Base-by-base conservation (phyloP, 768 basidiomycete genomes). In the Sarcomyxa edulis region DNA sequence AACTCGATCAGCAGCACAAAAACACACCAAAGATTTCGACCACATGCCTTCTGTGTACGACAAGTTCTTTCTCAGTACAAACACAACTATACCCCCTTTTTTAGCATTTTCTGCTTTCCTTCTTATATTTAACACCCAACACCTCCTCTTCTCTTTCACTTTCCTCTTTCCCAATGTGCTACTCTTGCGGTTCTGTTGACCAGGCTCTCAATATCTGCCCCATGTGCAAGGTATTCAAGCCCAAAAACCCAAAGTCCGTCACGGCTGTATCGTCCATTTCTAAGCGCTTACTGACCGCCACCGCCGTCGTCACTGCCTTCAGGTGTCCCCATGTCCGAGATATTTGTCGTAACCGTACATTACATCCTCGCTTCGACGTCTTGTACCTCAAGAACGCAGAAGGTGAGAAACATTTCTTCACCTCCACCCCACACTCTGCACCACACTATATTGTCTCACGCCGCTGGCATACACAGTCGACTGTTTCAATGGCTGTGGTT, bases 351-450 rank as follows among this genome's bases (percentile, higher is more conserved):
- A 89, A 90, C 60, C 74, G 83, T 48, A 60, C 70, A 15, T 60
- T 69, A 35, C 88, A 91, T 59, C 88, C 88, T 36, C 76, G 80
- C 48, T 74, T 78, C 57, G 85, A 89, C 54, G 77, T 90, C 43
- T 69, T 83, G 25, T 85, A 75, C 59, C 71, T 90, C 52, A 87
- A 77, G 69, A 91, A 91, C 54, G 85, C 88, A n/a, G 88, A 90
- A 73, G 84, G 86, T 87, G 53, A 45, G 64, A 4, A 14, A 20
- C 46, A 39, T 50, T 32, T 44, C 41, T 42, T 39, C 27, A 21
- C 22, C 35, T 33, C 34, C 44, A 42, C 22, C 19, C 36, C 32
- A 32, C 41, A 38, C 49, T 39, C 50, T 48, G 29, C n/a, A 27
- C 25, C 27, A 38, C 50, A 40, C 53, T 34, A 41, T 50, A n/a